Evolutionary conservation across 306 rosid genomes (phyloP).

Genomic region (Cajanus cajan): DNA sequence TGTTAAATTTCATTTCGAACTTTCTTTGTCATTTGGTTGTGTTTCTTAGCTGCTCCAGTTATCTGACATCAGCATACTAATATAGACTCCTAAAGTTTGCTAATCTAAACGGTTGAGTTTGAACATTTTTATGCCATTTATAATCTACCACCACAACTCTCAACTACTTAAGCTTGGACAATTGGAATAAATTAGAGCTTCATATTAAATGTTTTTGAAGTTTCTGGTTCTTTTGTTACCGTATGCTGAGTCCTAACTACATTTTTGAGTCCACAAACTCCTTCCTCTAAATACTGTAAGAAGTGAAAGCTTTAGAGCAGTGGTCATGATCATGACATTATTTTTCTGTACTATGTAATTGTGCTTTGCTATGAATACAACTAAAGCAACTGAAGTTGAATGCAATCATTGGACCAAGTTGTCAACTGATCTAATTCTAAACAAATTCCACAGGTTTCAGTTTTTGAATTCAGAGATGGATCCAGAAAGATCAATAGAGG

Average conservation of each 20-base stretch:
- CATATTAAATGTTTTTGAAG: neutral
- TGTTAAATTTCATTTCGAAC: neutral
- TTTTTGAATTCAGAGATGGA: slow-evolving; percentile 52
- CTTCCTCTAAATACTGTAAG: neutral
- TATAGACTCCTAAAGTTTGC: neutral
- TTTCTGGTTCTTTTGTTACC: neutral
- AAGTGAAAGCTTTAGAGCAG: neutral
- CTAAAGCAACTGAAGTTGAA: neutral
- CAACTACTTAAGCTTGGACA: neutral
- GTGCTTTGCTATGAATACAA: neutral
- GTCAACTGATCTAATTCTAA: slow-evolving; percentile 8
- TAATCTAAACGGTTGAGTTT: neutral
- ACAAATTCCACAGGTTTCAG: slow-evolving; percentile 8
- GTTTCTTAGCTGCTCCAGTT: neutral
- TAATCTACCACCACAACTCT: neutral
- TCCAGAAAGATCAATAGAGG: slow-evolving; percentile 56
- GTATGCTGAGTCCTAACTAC: neutral
- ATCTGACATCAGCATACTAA: neutral
- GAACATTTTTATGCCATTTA: neutral
- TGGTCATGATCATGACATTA: neutral
- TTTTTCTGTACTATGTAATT: neutral
- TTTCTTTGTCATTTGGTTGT: neutral
- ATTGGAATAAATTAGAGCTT: neutral
- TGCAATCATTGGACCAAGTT: slow-evolving; percentile 2
- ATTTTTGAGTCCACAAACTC: neutral